Base-by-base conservation (phyloP, 2,329 filamentous ascomycete species). In the Trichoderma simmonsii region DNA sequence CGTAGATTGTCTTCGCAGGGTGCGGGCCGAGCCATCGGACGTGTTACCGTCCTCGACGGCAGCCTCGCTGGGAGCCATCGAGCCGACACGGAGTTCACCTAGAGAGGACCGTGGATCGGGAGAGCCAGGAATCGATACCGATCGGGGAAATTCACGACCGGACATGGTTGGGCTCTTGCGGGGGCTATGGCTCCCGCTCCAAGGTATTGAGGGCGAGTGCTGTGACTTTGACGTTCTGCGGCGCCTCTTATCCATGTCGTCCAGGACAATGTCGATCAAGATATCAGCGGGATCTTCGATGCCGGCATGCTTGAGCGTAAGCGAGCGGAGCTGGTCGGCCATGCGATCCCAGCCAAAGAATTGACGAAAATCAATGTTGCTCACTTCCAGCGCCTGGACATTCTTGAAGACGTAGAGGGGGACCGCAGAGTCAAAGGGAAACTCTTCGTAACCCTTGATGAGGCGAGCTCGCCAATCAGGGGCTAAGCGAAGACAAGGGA, bases 401-500 rank as follows among this genome's bases (percentile, higher is more conserved):
- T 98, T 99, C 84, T 99, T 98, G 88, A 99, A 98, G 9, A 93
- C 93, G 81, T 97, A 92, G n/a, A 99, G 86, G 24, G 96, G 96
- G 34, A 99, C 96, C 24, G 96, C 96, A 28, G 94, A 97, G 82
- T 99, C 96, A 81, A 98, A 98, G 3, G 96, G 96, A 76, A 98
- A 99, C 82, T 98, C 95, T 82, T 99, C 96, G 79, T 96, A 98
- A 32, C 95, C 95, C 75, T 91, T 89, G 76, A 99, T 98, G 73
- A 98, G 85, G 68, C 92, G 91, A 63, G 95, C 95, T 76, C 94
- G 93, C 85, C 94, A 95, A 81, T 99, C 96, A n/a, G 95, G 95
- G 32, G 95, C 91, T 70, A 99, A 86, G 75, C 92, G 91, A 74
- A 99, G 85, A 79, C 93, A 97, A 0, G 96, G 96, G 57, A 99